Conservation (phyloP, 495 filamentous ascomycete species). For the Chlorociboria aeruginascens region DNA sequence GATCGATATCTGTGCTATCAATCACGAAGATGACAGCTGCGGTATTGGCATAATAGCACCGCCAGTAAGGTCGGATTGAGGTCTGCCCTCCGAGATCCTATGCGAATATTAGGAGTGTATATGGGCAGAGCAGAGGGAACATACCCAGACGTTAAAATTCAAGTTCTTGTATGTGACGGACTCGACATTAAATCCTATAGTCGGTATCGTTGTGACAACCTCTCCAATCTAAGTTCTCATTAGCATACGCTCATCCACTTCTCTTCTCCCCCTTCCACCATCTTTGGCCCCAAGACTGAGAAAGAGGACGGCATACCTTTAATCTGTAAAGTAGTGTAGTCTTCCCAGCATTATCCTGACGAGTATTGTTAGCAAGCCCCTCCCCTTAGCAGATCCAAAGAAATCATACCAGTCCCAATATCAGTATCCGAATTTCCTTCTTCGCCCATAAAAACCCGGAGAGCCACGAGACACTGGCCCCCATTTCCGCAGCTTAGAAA, state of each 20-base stretch:
- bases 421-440: conserved; percentile 95
- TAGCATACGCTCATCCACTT: conserved; percentile 1
- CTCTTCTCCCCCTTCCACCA: too few relatives aligned
- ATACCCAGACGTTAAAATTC: conserved; percentile 96
- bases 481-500: conserved; percentile 43
- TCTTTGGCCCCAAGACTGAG: background rate
- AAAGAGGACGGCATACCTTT: conserved; percentile 48
- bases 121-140: background rate
- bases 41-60: conserved; percentile 98
- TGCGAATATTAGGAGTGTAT: background rate
- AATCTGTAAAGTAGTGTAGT: conserved; percentile 92
- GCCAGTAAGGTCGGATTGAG: conserved; percentile 94
- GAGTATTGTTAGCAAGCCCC: background rate
- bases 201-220: conserved; percentile 97
- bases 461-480: conserved; percentile 67
- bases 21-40: conserved; percentile 99
- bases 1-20: conserved; percentile 93
- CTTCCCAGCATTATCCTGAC: conserved; percentile 93
- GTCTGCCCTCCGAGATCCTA: conserved; percentile 95
- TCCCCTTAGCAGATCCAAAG: background rate
- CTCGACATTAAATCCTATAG: conserved; percentile 98
- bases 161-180: conserved; percentile 94
- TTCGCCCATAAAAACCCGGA: conserved; percentile 70
- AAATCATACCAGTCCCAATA: conserved; percentile 73
- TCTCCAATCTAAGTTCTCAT: conserved; percentile 66